A percentile compares a stretch with the other conserved stretches of the same genome.
These are phyloP conservation scores for Verticillium tricorpus DNA, from an alignment of 2,329 filamentous ascomycete genomes.

Conservation along the genomic window DNA sequence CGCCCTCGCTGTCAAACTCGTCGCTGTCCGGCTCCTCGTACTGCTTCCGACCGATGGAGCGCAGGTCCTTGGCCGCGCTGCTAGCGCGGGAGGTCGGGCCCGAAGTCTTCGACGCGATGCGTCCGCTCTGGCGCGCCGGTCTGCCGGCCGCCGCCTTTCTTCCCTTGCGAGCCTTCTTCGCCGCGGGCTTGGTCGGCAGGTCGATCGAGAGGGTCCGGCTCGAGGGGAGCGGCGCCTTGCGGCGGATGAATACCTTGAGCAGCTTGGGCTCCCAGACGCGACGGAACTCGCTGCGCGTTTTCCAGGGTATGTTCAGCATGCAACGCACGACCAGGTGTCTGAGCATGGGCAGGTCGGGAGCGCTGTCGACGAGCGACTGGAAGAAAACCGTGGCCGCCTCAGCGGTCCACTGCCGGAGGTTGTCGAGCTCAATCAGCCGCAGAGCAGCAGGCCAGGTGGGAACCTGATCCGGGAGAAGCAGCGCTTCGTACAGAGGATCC, in stretches of 20 bases:
- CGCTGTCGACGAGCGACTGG: conserved; percentile 69
- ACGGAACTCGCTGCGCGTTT: conserved; percentile 74
- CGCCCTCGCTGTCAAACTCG: conserved; percentile 25
- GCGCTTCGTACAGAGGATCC: conserved; percentile 67
- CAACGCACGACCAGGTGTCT: conserved; percentile 69
- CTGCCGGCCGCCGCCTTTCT: conserved; percentile 3
- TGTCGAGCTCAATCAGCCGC: conserved; percentile 66
- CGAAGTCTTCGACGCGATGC: conserved; percentile 23
- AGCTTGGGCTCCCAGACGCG: conserved; percentile 72
- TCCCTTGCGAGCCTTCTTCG: conserved; percentile 4
- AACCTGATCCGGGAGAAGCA: conserved; percentile 59
- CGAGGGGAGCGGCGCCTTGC: conserved; percentile 32
- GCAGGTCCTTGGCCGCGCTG: conserved; percentile 18
- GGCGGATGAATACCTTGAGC: conserved; percentile 59
- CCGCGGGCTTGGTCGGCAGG: background rate
- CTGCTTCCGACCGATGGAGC: conserved; percentile 12
- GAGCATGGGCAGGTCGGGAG: conserved; percentile 60
- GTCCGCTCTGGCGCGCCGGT: conserved; percentile 31
- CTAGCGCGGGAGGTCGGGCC: conserved; percentile 21
- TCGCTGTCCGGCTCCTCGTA: conserved; percentile 45
- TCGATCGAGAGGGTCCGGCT: background rate
- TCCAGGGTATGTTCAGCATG: conserved; percentile 77
- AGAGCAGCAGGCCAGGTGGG: conserved; percentile 77
- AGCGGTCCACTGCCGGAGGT: conserved; percentile 69
- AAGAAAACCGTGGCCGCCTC: conserved; percentile 73